Conservation (phyloP, 441 rosid genomes). For the Gossypium armourianum region DNA sequence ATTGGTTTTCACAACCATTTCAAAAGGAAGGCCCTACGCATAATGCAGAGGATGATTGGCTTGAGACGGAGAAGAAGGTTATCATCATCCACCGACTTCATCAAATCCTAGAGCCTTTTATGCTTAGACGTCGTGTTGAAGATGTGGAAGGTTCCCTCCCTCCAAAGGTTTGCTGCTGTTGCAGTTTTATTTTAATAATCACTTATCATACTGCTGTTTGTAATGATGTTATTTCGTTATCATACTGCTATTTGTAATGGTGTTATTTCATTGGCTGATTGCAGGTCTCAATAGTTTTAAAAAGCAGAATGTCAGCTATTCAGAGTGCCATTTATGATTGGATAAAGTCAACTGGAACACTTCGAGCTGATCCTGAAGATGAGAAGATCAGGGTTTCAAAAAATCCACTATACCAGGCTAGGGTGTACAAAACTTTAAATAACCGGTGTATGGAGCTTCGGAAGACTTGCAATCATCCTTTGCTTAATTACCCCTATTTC, state of each 20-base stretch:
- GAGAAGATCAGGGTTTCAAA: conserved; percentile 64
- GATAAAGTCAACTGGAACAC: conserved; percentile 94
- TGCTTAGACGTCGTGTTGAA: conserved; percentile 98
- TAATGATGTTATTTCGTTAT: conserved; percentile 23
- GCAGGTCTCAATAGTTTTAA: conserved; percentile 83
- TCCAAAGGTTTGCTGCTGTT: conserved; percentile 59
- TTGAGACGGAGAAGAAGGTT: conserved; percentile 97
- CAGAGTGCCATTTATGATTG: conserved; percentile 97
- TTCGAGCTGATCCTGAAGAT: conserved; percentile 94
- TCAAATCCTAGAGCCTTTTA: conserved; percentile 97
- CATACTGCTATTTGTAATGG: conserved; percentile 22
- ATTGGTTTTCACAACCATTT: conserved; percentile 98
- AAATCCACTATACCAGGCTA: conserved; percentile 70
- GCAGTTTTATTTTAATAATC: conserved; percentile 3
- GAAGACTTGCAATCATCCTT: conserved; percentile 92
- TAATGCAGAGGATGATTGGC: conserved; percentile 97
- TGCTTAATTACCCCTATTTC: conserved; percentile 88
- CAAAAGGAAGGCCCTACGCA: conserved; percentile 74
- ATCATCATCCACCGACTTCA: conserved; percentile 96
- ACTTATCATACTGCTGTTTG: conserved; percentile 20
- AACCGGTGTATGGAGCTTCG: conserved; percentile 99
- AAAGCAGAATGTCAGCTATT: conserved; percentile 91
- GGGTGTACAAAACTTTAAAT: conserved; percentile 59
- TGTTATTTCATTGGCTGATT: conserved; percentile 17
- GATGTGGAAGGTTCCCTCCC: conserved; percentile 99